Evolutionary conservation across 1,139 yeast species (phyloP).

Genomic region (Kodamaea suecica): DNA sequence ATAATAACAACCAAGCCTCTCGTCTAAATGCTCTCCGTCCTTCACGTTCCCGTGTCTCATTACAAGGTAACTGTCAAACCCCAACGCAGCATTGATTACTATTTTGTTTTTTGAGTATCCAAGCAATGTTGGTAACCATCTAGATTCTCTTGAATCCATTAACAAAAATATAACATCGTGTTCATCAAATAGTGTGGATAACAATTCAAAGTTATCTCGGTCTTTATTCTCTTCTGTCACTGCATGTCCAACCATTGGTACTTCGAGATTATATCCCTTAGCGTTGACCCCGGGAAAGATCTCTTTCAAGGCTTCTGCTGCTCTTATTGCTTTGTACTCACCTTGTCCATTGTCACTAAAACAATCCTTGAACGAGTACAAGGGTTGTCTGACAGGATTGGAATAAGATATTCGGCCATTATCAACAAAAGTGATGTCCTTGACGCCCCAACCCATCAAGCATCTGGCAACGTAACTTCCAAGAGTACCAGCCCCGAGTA

Average conservation of each 20-base stretch:
- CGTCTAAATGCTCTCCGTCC: conserved; percentile 13
- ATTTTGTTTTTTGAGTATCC: conserved; percentile 64
- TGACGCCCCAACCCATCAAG: conserved; percentile 90
- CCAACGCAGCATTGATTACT: conserved; percentile 89
- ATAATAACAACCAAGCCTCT: conserved; percentile 82
- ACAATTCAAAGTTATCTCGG: conserved; percentile 46
- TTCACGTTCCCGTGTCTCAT: conserved; percentile 77
- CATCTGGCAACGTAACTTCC: conserved; percentile 90
- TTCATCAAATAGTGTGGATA: conserved; percentile 52
- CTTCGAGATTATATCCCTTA: conserved; percentile 60
- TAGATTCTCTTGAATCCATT: conserved; percentile 91
- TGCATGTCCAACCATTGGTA: conserved; percentile 97
- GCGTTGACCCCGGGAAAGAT: conserved; percentile 78
- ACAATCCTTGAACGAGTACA: conserved; percentile 76
- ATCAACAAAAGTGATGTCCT: conserved; percentile 82
- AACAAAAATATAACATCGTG: conserved; percentile 79
- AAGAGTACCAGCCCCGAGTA: conserved; percentile 95
- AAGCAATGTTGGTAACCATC: conserved; percentile 93
- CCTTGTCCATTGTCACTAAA: conserved; percentile 58
- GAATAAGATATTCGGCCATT: conserved; percentile 85
- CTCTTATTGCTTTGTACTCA: conserved; percentile 65
- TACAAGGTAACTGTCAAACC: conserved; percentile 88
- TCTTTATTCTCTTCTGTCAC: conserved; percentile 53
- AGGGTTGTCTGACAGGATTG: conserved; percentile 92
- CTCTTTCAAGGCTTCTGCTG: conserved; percentile 66